Base-by-base conservation (phyloP, 169 alveolate genomes). In the Plasmodium cynomolgi region DNA sequence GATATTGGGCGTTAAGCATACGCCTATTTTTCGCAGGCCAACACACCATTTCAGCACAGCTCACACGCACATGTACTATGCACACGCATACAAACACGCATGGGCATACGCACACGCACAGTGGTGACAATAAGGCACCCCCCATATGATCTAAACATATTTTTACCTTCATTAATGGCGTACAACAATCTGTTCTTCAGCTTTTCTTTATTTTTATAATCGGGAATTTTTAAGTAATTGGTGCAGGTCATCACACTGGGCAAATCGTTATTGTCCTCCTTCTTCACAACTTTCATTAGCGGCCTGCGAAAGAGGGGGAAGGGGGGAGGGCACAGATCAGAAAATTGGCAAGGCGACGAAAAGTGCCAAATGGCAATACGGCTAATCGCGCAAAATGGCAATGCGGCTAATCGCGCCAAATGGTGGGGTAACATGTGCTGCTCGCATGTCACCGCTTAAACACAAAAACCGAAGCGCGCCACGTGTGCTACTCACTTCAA, bases 181-280 rank as follows among this genome's bases (percentile, higher is more conserved):
- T 96, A 94, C 68, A 93, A 90, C 31, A 98, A 96, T 93, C 97
- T 97, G 68, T 91, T 96, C 54, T 95, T 93, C 68, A 98, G 81
- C 71, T 97, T 96, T 58, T 97, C 98, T 83, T 88, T 95, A 62
- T 97, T 82, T 44, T 98, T 95, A 96, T 98, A 98, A 85, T 97
- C 98, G 6, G 99, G 99, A 44, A 98, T 95, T 96, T 98, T 98
- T 47, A 98, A 91, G 94, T 98, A 98, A 94, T 98, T 98, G 79
- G 99, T 97, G 92, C 99, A 98, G 17, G 99, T 98, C 99, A 98
- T 98, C 75, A 98, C 99, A 83, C 98, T 96, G 37, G 99, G 99
- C 83, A 98, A 96, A 83, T 84, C 85, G 88, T 93, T 56, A 74
- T 95, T 93, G 86, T 93, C 95, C 72, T 97, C 95, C 88, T 97